Conservation (phyloP, 345 rosid genomes). For the Eucalyptus globulus region DNA sequence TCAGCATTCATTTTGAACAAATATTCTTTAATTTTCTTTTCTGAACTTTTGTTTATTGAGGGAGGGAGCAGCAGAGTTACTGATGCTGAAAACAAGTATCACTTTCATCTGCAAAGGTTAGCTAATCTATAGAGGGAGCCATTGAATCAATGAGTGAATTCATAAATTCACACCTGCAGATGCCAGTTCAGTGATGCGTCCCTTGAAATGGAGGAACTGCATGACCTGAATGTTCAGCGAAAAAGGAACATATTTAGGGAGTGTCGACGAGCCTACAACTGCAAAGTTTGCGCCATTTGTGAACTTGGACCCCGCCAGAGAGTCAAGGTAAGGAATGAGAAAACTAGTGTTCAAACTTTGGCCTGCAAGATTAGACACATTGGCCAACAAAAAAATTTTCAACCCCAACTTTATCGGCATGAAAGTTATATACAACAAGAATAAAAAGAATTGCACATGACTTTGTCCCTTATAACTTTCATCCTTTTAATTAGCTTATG, state of each 20-base stretch:
- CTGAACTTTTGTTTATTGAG: not conserved
- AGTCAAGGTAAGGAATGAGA: constrained; percentile 61
- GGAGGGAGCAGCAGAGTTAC: not conserved
- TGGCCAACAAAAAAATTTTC: not conserved
- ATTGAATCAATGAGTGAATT: not conserved
- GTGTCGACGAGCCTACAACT: constrained; percentile 66
- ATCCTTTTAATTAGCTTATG: not conserved
- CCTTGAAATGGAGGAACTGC: constrained; percentile 82
- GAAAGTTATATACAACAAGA: not conserved
- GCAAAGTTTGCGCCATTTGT: constrained; percentile 71
- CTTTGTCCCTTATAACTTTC: not conserved
- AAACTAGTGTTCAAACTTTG: constrained; percentile 62
- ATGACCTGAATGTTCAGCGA: constrained; percentile 65
- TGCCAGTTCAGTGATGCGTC: constrained; percentile 48
- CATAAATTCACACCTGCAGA: constrained; percentile 11
- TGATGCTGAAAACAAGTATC: not conserved
- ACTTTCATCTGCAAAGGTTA: not conserved
- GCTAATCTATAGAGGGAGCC: not conserved
- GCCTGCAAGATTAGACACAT: constrained; percentile 33
- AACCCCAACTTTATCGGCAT: not conserved
- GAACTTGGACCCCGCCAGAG: constrained; percentile 50
- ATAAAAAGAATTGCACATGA: not conserved
- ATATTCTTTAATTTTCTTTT: not conserved
- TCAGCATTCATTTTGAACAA: not conserved
- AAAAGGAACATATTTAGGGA: constrained; percentile 68